Conservation (phyloP, 192 early-diverging fungal genomes). For the Cetraspora pellucida region DNA sequence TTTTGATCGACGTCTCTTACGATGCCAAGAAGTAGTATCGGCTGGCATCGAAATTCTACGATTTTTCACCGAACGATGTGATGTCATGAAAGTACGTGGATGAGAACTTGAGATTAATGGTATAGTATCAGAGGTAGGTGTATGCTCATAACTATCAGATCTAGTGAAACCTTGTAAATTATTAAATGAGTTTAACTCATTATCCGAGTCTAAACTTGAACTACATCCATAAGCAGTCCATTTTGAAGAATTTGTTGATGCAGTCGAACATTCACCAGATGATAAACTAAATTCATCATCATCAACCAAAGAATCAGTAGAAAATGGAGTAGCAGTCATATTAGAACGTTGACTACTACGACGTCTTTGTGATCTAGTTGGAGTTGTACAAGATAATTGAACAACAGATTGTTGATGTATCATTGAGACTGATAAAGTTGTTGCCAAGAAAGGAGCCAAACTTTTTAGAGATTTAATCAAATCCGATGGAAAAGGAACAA, state of each 20-base stretch:
- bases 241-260: not conserved
- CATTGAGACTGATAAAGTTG: constrained; percentile 37
- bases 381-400: constrained; percentile 33
- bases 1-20: constrained; percentile 2
- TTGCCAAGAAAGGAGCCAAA: constrained; percentile 53
- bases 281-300: constrained; percentile 3
- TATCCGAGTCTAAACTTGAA: constrained; percentile 30
- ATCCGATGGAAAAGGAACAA: constrained; percentile 54
- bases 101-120: not conserved
- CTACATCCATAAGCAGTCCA: constrained; percentile 32
- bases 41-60: not conserved
- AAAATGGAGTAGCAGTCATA: constrained; percentile 12
- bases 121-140: not conserved
- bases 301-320: constrained; percentile 6
- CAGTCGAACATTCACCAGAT: not conserved
- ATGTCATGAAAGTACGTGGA: not conserved
- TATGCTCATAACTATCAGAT: not conserved
- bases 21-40: not conserved
- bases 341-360: constrained; percentile 26
- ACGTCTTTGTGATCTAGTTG: constrained; percentile 28
- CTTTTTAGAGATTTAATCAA: constrained; percentile 43
- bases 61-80: not conserved
- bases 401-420: constrained; percentile 24
- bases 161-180: not conserved
- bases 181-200: not conserved